Base-by-base conservation (phyloP, 495 filamentous ascomycete species). In the Evansstolkia leycettana region DNA sequence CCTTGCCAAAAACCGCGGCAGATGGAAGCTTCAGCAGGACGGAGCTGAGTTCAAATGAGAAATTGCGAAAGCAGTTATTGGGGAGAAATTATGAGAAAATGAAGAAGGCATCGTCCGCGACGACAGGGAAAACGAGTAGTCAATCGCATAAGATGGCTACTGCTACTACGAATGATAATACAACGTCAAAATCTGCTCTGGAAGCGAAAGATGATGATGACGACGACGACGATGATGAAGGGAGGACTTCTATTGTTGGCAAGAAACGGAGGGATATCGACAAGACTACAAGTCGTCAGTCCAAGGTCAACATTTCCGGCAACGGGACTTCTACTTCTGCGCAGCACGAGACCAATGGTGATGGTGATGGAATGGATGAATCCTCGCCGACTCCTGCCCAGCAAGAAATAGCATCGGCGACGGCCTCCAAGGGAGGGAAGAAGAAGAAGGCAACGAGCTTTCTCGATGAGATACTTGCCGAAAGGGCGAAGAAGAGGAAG, bases 181-280 rank as follows among this genome's bases (percentile, higher is more conserved):
- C 20, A 23, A 23, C 9, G 9, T 23, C 20, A 9, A 23, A 23
- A 23, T 23, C 20, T 9, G 17, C 37, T 36, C 18, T 28, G 18
- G 26, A 43, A 31, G 40, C 42, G 18, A 45, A 23, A 15, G 51
- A 44, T 8, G 42, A 53, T 2, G 64, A 57, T 4, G 64, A 65
- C 10, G 58, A 59, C 29, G 65, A 71, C 33, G 75, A 77, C 28
- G 76, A 81, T 17, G 75, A 80, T 15, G 60, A 68, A 35, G 76
- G 78, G n/a, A 57, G 76, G 38, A 63, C 71, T 16, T 65, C 68
- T 31, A 46, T 74, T 26, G 69, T 75, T 33, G 69, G 60, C 25
- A 58, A 45, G 34, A 73, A 69, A 48, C 51, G 37, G 13, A 52
- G 54, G 23, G 31, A 28, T 26, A 7, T 16, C 13, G 17, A 3